These are phyloP conservation scores for Rhodotorula paludigena DNA, from an alignment of 768 basidiomycete genomes.

Conservation along the genomic window DNA sequence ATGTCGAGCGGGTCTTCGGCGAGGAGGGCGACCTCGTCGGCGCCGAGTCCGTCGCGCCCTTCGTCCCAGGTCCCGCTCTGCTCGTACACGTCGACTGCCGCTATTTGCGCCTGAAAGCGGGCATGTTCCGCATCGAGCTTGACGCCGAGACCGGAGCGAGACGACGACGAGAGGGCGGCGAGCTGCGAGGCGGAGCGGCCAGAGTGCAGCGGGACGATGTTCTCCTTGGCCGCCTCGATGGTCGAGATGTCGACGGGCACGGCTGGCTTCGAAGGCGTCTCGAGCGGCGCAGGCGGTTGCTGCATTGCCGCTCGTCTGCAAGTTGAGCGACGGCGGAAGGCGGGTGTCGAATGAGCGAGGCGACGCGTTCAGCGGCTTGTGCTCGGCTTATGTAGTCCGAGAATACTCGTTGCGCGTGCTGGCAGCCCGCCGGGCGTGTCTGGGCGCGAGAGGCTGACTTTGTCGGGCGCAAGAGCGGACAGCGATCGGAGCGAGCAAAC, in stretches of 20 bases:
- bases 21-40: conserved; percentile 13
- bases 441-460: no score
- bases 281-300: background rate
- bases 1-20: conserved; percentile 76
- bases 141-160: conserved; percentile 62
- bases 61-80: conserved; percentile 73
- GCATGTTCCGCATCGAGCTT: conserved; percentile 50
- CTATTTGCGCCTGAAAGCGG: conserved; percentile 46
- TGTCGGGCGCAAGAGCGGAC: no score
- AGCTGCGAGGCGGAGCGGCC: conserved; percentile 52
- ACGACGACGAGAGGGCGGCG: conserved; percentile 47
- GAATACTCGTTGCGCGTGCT: background rate
- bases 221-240: conserved; percentile 53
- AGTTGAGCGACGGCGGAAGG: background rate
- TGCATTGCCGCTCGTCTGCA: background rate
- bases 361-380: no score
- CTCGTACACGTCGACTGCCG: conserved; percentile 48
- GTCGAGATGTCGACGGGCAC: conserved; percentile 48
- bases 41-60: conserved; percentile 19
- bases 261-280: background rate
- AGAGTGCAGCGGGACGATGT: conserved; percentile 51
- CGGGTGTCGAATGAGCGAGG: background rate
- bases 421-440: no score
- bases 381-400: background rate
- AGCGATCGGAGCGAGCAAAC: no score